Evolutionary conservation across 106 monocot genomes (phyloP), one percentile per base, ranked within the genome.

Genomic region (Dendrobium officinale): DNA sequence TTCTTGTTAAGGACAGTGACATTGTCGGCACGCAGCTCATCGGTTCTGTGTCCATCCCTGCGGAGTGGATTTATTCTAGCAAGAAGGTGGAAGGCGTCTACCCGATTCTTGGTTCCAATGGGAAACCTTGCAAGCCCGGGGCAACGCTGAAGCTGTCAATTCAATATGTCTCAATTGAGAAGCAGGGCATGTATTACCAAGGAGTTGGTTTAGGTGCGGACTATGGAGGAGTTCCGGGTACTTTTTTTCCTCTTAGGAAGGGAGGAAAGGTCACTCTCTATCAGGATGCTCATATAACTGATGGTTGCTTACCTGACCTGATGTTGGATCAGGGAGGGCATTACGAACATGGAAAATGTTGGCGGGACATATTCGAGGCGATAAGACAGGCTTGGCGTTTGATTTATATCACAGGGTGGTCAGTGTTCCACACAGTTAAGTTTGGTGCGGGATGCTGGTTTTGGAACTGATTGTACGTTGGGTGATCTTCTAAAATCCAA

Each of bases 401-500:
- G 81, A 82, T 98, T 81, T 98, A 98, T 80, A 98, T 98, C 17
- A 77, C 88, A 0, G 94, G 94, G 33, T 98, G 97, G 97, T 94
- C 97, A 0, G 92, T 98, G 19, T 98, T 90, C 68, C 92, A 98
- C 77, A 90, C 88, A 1, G 89, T 92, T 11, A 58, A 44, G 68
- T 81, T 81, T 98, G 72, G 87, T 98, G 18, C 79, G 97, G 33
- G 92, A 92, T 77, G 82, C 40, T 45, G 77, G 67, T 5, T 42
- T 18, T 73, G 89, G 79, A 8, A 78, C 75, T 9, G 66, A 42
- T 64, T 58, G 17, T 7, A 80, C 86, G n/a, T 76, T 98, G 29
- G 97, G 94, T 5, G 88, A 92, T 48, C 88, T 98, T 80, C 81
- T 98, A 40, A 98, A 85, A 80, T 77, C 75, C 37, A 98, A 98